These are phyloP conservation scores for Hyaloscypha finlandica DNA, from an alignment of 495 filamentous ascomycete genomes.

Conservation along the genomic window DNA sequence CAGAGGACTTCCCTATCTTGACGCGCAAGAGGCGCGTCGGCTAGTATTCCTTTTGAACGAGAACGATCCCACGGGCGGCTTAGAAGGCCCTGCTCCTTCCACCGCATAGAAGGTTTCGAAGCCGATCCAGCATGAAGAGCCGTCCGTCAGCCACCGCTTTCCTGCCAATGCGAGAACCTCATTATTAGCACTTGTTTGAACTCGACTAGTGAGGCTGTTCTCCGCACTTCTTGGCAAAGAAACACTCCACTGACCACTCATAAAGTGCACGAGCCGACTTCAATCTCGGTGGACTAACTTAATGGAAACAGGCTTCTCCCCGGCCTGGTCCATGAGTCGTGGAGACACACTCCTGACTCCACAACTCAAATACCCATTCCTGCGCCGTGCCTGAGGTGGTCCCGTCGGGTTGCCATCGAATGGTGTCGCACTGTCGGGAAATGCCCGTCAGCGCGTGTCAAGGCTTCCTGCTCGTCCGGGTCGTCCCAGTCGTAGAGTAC, in stretches of 20 bases:
- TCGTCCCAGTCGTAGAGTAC: not conserved
- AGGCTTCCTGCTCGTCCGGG: not conserved
- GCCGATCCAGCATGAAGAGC: not conserved
- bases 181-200: not conserved
- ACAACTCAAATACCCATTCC: not conserved
- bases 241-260: not conserved
- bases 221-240: not conserved
- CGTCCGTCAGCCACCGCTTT: not conserved
- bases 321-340: not conserved
- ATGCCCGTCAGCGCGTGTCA: not conserved
- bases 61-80: not conserved
- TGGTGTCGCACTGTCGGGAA: not conserved
- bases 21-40: not conserved
- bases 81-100: not conserved
- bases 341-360: not conserved
- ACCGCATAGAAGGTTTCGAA: not conserved
- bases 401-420: not conserved
- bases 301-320: not conserved
- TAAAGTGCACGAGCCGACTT: not conserved
- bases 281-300: not conserved
- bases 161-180: not conserved
- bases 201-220: not conserved
- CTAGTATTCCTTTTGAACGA: not conserved
- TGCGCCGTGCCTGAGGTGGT: not conserved
- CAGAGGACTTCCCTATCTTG: conserved; percentile 3